A percentile compares a stretch with the other conserved stretches of the same genome.
Conservation (phyloP, 805 yeast species). For the Kazachstania bromeliacearum region DNA sequence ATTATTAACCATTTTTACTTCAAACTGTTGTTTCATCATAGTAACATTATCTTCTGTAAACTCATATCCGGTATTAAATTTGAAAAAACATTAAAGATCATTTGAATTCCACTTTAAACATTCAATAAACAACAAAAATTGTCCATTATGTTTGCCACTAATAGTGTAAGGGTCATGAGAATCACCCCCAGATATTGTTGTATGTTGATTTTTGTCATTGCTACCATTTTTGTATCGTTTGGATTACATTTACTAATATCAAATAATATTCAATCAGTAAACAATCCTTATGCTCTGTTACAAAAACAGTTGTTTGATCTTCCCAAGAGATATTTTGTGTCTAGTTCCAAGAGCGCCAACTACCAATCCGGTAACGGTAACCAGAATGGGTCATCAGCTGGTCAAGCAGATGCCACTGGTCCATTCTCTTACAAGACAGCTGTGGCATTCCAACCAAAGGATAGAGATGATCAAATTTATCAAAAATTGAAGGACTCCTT, state of each 20-base stretch:
- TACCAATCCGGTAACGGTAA: conserved; percentile 2
- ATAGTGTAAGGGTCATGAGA: conserved; percentile 1
- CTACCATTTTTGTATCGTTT: background rate
- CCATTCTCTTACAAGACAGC: conserved; percentile 43
- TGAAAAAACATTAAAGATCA: too few relatives aligned
- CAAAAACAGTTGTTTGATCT: conserved; percentile 7
- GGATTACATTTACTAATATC: conserved; percentile 13
- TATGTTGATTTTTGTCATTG: conserved; percentile 16
- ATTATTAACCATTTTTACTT: too few relatives aligned
- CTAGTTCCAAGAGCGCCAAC: conserved; percentile 6
- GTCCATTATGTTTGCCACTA: too few relatives aligned
- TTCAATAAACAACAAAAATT: too few relatives aligned
- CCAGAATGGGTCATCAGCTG: background rate
- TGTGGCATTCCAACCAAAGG: conserved; percentile 69
- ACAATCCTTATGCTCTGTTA: conserved; percentile 4
- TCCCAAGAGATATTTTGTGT: conserved; percentile 15
- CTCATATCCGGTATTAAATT: too few relatives aligned
- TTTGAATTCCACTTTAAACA: too few relatives aligned
- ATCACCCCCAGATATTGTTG: conserved; percentile 6
- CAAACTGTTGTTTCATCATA: too few relatives aligned
- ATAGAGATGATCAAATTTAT: conserved; percentile 44
- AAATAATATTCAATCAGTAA: conserved; percentile 1
- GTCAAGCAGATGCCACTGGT: conserved; percentile 7
- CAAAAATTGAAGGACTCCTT: conserved; percentile 25
- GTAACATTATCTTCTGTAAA: too few relatives aligned